These are phyloP conservation scores for Neophaeococcomyces mojaviensis DNA, from an alignment of 2,329 filamentous ascomycete genomes.

Conservation along the genomic window DNA sequence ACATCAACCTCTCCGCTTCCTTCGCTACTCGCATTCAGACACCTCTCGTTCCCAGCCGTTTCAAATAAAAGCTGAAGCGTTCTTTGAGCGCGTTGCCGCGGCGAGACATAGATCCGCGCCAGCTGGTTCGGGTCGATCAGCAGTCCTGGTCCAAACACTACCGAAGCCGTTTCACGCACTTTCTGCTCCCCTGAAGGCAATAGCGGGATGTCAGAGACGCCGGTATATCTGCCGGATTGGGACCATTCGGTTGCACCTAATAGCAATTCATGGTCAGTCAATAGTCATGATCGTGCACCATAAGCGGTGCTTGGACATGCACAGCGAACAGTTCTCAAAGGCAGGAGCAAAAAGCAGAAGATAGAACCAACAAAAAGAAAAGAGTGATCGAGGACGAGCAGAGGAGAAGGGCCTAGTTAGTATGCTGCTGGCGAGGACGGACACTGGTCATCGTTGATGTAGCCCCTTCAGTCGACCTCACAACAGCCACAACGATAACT, in stretches of 20 bases:
- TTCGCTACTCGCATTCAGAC: slow-evolving; percentile 8
- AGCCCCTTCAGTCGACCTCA: too few relatives aligned
- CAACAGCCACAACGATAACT: too few relatives aligned
- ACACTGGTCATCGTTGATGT: too few relatives aligned
- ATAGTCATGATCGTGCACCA: too few relatives aligned
- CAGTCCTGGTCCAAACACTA: slow-evolving; percentile 44
- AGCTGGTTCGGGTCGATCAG: slow-evolving; percentile 46
- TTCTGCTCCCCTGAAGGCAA: slow-evolving; percentile 37
- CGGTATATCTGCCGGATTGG: slow-evolving; percentile 41
- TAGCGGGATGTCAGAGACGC: slow-evolving; percentile 38
- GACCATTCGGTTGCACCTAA: slow-evolving; percentile 47
- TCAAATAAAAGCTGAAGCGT: slow-evolving; percentile 39
- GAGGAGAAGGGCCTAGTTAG: too few relatives aligned
- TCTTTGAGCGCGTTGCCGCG: slow-evolving; percentile 40
- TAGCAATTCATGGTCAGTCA: too few relatives aligned
- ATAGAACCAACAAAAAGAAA: too few relatives aligned
- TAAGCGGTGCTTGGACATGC: too few relatives aligned
- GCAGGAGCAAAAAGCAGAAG: too few relatives aligned
- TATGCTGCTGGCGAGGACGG: too few relatives aligned
- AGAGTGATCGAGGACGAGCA: too few relatives aligned
- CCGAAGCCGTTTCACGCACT: slow-evolving; percentile 37
- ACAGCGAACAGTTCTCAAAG: too few relatives aligned
- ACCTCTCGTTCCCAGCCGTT: slow-evolving; percentile 30
- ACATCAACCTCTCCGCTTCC: slow-evolving; percentile 28
- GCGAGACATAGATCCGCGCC: slow-evolving; percentile 44